Evolutionary conservation across 495 filamentous ascomycete species (phyloP).

Genomic region (Xylaria grammica): DNA sequence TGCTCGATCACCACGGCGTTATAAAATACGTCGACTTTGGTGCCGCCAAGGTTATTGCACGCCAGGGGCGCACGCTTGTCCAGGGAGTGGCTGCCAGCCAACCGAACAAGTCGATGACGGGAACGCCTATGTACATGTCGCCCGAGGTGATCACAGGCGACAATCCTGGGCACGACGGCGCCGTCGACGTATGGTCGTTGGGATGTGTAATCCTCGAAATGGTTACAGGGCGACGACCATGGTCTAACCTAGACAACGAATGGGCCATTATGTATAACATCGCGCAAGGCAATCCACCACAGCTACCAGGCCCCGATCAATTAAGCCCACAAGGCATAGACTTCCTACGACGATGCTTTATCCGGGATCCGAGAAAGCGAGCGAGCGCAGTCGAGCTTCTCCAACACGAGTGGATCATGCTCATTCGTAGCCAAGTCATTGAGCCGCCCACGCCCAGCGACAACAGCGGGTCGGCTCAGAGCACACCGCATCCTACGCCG

Average conservation of each 20-base stretch:
- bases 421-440: slow-evolving; percentile 59
- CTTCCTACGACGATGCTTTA: slow-evolving; percentile 86
- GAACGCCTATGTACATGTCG: slow-evolving; percentile 99
- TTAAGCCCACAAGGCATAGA: slow-evolving; percentile 84
- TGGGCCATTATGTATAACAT: slow-evolving; percentile 99
- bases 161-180: slow-evolving; percentile 72
- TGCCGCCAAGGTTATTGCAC: slow-evolving; percentile 94
- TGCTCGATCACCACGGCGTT: slow-evolving; percentile 95
- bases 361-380: slow-evolving; percentile 78
- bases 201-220: slow-evolving; percentile 98
- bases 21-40: slow-evolving; percentile 99
- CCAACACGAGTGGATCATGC: slow-evolving; percentile 94
- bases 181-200: slow-evolving; percentile 97
- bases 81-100: slow-evolving; percentile 64
- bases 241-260: slow-evolving; percentile 97
- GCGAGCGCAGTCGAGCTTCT: slow-evolving; percentile 87
- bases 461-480: slow-evolving; percentile 46
- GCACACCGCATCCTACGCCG: slow-evolving; percentile 38
- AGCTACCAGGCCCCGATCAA: slow-evolving; percentile 80
- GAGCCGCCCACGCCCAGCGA: slow-evolving; percentile 60
- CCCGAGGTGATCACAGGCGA: slow-evolving; percentile 96
- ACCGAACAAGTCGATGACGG: slow-evolving; percentile 90
- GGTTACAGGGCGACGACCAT: slow-evolving; percentile 92
- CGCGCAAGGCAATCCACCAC: slow-evolving; percentile 90
- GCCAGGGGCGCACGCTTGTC: slow-evolving; percentile 85